Base-by-base conservation (phyloP, 2,329 filamentous ascomycete genomes). In the Neonectria neomacrospora region DNA sequence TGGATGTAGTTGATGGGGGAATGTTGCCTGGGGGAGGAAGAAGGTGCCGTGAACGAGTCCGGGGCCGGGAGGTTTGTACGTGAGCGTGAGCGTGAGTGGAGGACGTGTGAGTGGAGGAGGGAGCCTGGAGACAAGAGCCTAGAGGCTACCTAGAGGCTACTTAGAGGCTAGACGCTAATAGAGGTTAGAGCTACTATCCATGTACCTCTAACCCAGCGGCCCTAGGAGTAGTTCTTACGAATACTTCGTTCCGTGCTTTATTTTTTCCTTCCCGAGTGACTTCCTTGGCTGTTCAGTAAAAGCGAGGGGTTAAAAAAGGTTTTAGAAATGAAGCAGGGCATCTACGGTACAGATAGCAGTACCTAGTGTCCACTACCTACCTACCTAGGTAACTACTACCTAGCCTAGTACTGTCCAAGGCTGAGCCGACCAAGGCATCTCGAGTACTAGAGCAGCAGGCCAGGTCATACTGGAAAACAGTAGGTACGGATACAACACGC, bases 91-190 rank as follows among this genome's bases (percentile, higher is more conserved):
- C 54, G 60, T 64, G 64, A 69, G 64, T 74, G 68, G 68, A 72
- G 64, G 69, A 74, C 34, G 54, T 50, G 60, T 64, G 64, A 67
- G 64, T 74, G 68, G 68, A 72, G 64, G 69, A 74, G 71, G 67
- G 66, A 71, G 66, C 65, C 57, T 65, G 53, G 48, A 62, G 45
- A 52, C 52, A 45, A 54, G 42, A 52, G 45, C 37, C 51, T 56
- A 55, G 47, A 52, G 52, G 54, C 50, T n/a, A n/a, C n/a, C n/a
- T n/a, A n/a, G n/a, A n/a, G n/a, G n/a, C n/a, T n/a, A n/a, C n/a
- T n/a, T n/a, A 53, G 42, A 52, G 45, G 45, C 52, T 57, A 56
- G 47, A 52, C 48, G 55, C 50, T 39, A 54, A 32, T 20, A 56
- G 45, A 57, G 55, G 30, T 48, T 30, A 54, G 54, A 56, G 58